Evolutionary conservation across 2,329 filamentous ascomycete species (phyloP), one percentile per base, ranked within the genome.

Genomic region (Ophiognomonia clavigignenti-juglandacearum): DNA sequence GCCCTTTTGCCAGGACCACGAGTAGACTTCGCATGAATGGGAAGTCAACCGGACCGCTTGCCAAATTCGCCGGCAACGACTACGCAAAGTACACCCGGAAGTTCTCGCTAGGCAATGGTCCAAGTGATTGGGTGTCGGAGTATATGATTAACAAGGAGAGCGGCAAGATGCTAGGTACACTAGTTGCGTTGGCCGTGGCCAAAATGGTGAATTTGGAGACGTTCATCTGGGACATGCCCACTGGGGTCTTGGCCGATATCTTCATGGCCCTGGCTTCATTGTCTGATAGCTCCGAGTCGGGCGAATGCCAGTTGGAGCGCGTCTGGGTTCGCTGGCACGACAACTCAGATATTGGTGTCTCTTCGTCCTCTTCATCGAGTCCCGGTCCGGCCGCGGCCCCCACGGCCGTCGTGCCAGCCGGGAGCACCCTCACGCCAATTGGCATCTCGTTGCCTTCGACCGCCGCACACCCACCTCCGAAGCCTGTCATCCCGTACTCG

Each of bases 221-320:
- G 0, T 93, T 93, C 59, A 74, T 88, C 3, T 93, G 88, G 88
- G 88, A 95, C 59, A 92, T 93, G 88, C 88, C 88, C 1, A 93
- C 88, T 0, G 88, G 88, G 1, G 85, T 93, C 16, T 68, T 90
- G 44, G 78, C 87, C 44, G 86, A 92, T 61, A 85, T 92, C 23
- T 93, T 89, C 78, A 78, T 89, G 60, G 83, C 87, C 19, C 72
- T 95, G 39, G 81, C 83, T 1, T 88, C 85, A 5, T 70, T 90
- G 11, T 82, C 80, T 32, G 77, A 86, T 56, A 72, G 78, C 19
- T 67, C 73, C 32, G 74, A 78, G 39, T 73, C 77, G 20, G 72
- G 80, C 48, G 73, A 64, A 34, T 83, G 83, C 58, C 83, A 84
- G 37, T 69, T 93, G 39, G 82, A 88, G 47, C 80, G 81, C 48